These are phyloP conservation scores for Euphorbia celastroides DNA, from an alignment of 441 rosid species.

Conservation along the genomic window DNA sequence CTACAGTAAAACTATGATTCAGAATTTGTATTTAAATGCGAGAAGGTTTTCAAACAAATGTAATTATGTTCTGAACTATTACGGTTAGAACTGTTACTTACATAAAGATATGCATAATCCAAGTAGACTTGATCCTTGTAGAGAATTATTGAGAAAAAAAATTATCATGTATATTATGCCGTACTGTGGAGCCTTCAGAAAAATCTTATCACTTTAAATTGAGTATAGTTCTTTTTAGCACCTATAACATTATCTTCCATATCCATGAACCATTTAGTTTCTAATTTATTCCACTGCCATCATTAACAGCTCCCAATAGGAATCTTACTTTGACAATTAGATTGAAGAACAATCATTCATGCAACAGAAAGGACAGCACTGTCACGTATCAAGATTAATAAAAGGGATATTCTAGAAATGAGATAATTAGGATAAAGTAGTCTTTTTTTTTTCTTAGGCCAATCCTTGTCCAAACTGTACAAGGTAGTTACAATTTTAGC, in stretches of 20 bases:
- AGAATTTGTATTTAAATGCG: neutral
- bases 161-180: neutral
- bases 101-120: neutral
- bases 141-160: neutral
- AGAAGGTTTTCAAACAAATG: slow-evolving; percentile 1
- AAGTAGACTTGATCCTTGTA: neutral
- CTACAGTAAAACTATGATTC: neutral
- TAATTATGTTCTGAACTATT: neutral
- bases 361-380: neutral
- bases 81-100: neutral
- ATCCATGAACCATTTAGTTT: neutral
- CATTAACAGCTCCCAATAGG: neutral
- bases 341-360: neutral
- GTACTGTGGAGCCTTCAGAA: neutral
- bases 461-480: too few species aligned
- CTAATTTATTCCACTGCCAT: neutral
- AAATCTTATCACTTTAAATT: neutral
- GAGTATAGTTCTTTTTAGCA: neutral
- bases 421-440: too few species aligned
- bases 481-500: too few species aligned
- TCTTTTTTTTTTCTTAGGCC: too few species aligned
- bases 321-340: neutral
- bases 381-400: too few species aligned
- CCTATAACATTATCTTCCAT: neutral
- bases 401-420: too few species aligned